Evolutionary conservation across 805 yeast genomes (phyloP), one percentile per base, ranked within the genome.

Genomic region (Wickerhamomyces subpelliculosus): DNA sequence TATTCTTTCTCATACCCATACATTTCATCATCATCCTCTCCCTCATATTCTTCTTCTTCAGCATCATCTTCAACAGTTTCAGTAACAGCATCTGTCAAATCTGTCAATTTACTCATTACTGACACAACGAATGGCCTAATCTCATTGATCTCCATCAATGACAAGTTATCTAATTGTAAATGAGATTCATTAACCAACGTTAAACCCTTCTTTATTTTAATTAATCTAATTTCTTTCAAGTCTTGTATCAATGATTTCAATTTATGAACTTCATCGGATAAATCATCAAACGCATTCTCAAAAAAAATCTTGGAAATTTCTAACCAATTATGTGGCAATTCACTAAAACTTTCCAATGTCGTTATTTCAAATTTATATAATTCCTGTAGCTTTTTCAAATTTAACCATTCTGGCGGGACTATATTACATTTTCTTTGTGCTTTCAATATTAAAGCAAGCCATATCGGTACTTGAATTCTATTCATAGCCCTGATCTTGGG

Each of bases 271-370:
- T 87, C 80, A 43, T 83, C 90, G 12, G 67, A 63, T 38, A 88
- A 64, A 57, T 93, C 97, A 48, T 89, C 95, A 0, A 81, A 49
- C 2, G 96, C 95, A 31, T 67, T 68, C 4, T 57, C 57, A 33
- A 90, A 67, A 34, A 90, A 62, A 11, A 82, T 68, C 47, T 82
- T 84, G 4, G 90, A 74, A 1, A 83, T 54, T 36, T 90, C 95
- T 18, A 88, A 65, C 98, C 98, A 93, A 55, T 81, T 76, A 78
- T 82, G 80, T 0, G 97, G 97, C 35, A 90, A 60, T 8, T 67
- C 61, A 39, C 86, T 73, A 54, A 90, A 90, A 42, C 73, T 64
- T 25, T 70, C 70, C 1, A 76, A 69, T 39, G 72, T 56, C 5
- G 66, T 64, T 25, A 75, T 63, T 54, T 90, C 97, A 43, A 73